Evolutionary conservation across 2,329 filamentous ascomycete genomes (phyloP).

Genomic region (Pseudogymnoascus sp.): DNA sequence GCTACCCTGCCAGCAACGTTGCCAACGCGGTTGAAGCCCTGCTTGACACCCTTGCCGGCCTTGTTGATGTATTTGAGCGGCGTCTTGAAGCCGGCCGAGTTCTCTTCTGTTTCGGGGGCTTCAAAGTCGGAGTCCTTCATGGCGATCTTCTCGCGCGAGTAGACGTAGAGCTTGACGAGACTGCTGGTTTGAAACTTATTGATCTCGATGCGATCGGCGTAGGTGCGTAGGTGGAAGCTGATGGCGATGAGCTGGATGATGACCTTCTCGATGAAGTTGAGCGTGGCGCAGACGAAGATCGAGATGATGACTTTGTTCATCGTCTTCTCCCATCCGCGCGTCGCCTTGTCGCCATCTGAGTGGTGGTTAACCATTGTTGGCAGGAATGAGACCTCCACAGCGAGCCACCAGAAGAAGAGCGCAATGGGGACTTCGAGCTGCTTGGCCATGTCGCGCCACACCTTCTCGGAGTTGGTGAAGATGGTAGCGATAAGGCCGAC

Average conservation of each 20-base stretch:
- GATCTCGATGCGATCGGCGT: conserved; percentile 80
- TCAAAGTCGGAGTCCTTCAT: conserved; percentile 72
- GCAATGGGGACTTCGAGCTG: conserved; percentile 79
- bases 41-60: conserved; percentile 64
- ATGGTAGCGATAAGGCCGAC: conserved; percentile 60
- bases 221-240: conserved; percentile 84
- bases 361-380: conserved; percentile 65
- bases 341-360: conserved; percentile 39
- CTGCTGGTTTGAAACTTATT: conserved; percentile 83
- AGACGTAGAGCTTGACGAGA: conserved; percentile 55
- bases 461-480: conserved; percentile 77
- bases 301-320: conserved; percentile 82
- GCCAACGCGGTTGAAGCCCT: conserved; percentile 70
- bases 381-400: conserved; percentile 75
- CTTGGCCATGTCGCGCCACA: conserved; percentile 84
- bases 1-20: conserved; percentile 80
- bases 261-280: conserved; percentile 89
- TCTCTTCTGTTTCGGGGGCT: conserved; percentile 41
- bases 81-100: conserved; percentile 36
- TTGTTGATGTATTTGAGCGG: conserved; percentile 63
- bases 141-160: conserved; percentile 53
- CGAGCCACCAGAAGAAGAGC: conserved; percentile 86
- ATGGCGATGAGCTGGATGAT: conserved; percentile 92
- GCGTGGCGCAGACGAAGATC: conserved; percentile 66
- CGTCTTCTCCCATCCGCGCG: conserved; percentile 62